These are phyloP conservation scores for Russula vinacea DNA, from an alignment of 768 basidiomycete genomes.

Conservation along the genomic window DNA sequence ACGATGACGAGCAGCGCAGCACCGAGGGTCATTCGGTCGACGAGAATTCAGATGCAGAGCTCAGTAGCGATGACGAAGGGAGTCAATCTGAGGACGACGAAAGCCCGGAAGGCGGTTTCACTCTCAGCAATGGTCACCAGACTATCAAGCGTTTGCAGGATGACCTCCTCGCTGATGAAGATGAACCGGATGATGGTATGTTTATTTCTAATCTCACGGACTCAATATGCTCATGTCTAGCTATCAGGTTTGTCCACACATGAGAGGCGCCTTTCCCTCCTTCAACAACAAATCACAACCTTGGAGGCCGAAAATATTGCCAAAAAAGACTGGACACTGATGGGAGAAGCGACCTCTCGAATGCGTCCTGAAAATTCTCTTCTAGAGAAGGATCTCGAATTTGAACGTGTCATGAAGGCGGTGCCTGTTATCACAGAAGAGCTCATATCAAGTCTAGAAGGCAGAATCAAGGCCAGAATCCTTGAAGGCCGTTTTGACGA, in stretches of 20 bases:
- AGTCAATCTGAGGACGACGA: constrained; percentile 27
- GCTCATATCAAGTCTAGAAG: constrained; percentile 75
- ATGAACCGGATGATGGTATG: constrained; percentile 41
- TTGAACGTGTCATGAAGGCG: constrained; percentile 83
- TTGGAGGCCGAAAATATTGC: constrained; percentile 87
- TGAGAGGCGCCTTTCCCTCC: constrained; percentile 69
- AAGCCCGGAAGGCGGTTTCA: constrained; percentile 34
- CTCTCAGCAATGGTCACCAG: constrained; percentile 37
- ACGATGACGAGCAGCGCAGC: constrained; percentile 20
- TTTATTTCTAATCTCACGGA: not conserved
- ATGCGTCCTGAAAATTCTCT: constrained; percentile 87
- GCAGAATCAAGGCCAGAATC: constrained; percentile 86
- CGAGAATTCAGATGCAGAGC: constrained; percentile 33
- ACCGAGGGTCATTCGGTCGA: constrained; percentile 19
- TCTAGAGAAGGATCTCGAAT: constrained; percentile 92
- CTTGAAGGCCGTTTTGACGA: constrained; percentile 86
- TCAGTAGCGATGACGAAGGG: constrained; percentile 9
- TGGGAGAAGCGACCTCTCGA: constrained; percentile 84
- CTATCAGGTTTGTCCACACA: constrained; percentile 65
- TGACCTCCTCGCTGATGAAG: constrained; percentile 77
- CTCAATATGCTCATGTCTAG: constrained; percentile 2
- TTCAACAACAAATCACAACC: constrained; percentile 73
- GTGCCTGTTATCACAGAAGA: constrained; percentile 91
- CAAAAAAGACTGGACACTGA: constrained; percentile 87
- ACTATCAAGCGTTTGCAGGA: constrained; percentile 69